These are phyloP conservation scores for Mycosphaerelloides madeirae DNA, from an alignment of 2,329 filamentous ascomycete genomes.

Conservation along the genomic window DNA sequence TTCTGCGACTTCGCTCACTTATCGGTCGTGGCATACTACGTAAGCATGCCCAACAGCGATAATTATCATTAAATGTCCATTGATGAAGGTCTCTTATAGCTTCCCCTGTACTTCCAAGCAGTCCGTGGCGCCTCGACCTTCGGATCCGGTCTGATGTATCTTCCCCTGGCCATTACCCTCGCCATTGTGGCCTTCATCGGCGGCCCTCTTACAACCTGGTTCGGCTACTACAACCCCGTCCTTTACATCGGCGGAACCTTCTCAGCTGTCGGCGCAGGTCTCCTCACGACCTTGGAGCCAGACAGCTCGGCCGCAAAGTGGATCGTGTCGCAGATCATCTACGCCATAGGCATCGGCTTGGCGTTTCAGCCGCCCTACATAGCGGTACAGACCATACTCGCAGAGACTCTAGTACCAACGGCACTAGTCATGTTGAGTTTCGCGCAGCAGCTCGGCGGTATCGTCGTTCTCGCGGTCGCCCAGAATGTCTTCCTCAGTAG, in stretches of 20 bases:
- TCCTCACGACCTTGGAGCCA: slow-evolving; percentile 21
- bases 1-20: slow-evolving; percentile 30
- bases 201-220: slow-evolving; percentile 7
- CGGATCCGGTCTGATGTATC: slow-evolving; percentile 37
- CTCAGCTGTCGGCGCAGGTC: slow-evolving; percentile 13
- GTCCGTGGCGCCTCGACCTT: slow-evolving; percentile 40
- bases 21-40: slow-evolving; percentile 43
- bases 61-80: no score
- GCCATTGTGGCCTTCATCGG: slow-evolving; percentile 32
- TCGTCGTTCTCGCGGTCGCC: slow-evolving; percentile 9
- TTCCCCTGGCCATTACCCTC: slow-evolving; percentile 44
- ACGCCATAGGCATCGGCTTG: slow-evolving; percentile 27
- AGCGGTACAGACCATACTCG: slow-evolving; percentile 14
- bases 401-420: slow-evolving; percentile 2
- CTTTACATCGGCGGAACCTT: slow-evolving; percentile 10
- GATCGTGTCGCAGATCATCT: slow-evolving; percentile 33
- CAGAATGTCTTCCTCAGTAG: slow-evolving; percentile 13
- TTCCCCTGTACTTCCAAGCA: slow-evolving; percentile 52
- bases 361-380: slow-evolving; percentile 32
- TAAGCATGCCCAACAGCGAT: no score
- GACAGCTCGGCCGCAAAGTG: slow-evolving; percentile 24
- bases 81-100: no score
- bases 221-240: slow-evolving; percentile 16
- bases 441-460: slow-evolving; percentile 12
- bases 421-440: slow-evolving; percentile 12